Evolutionary conservation across 2,329 filamentous ascomycete species (phyloP).

Genomic region (Sarocladium brachiariae): DNA sequence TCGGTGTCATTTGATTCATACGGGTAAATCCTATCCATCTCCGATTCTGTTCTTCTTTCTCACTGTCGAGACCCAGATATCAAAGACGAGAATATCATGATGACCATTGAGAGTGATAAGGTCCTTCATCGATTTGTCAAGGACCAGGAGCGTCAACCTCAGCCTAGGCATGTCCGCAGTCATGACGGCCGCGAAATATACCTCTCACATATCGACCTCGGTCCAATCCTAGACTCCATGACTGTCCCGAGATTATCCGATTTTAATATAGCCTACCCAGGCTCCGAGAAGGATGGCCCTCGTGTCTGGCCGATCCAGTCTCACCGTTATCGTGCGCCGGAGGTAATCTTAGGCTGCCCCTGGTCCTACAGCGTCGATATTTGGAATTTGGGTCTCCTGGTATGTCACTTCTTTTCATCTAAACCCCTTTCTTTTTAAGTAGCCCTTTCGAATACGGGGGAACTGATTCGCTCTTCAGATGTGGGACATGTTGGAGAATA

Average conservation of each 20-base stretch:
- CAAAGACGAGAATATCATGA: constrained; percentile 18
- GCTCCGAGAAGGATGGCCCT: constrained; percentile 2
- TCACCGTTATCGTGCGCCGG: constrained; percentile 17
- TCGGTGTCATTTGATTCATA: constrained; percentile 16
- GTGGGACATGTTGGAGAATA: constrained; percentile 18
- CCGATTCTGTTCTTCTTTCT: background rate
- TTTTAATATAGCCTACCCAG: constrained; percentile 15
- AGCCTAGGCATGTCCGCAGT: constrained; percentile 11
- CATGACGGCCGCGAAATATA: constrained; percentile 14
- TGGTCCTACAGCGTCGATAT: constrained; percentile 17
- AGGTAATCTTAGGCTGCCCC: constrained; percentile 18
- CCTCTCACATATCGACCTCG: constrained; percentile 15
- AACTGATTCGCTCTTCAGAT: constrained; percentile 14
- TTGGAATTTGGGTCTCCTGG: constrained; percentile 18
- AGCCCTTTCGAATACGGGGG: background rate
- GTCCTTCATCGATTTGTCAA: constrained; percentile 13
- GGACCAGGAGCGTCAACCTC: background rate
- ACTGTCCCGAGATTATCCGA: constrained; percentile 15
- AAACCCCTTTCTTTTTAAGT: background rate
- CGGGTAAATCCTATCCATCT: constrained; percentile 12
- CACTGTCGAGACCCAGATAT: constrained; percentile 12
- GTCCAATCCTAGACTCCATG: constrained; percentile 10
- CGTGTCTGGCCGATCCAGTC: constrained; percentile 17
- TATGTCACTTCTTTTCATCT: constrained; percentile 10
- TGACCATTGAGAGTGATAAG: constrained; percentile 15